Conservation (phyloP, 768 basidiomycete species). For the Dendrothele bispora region DNA sequence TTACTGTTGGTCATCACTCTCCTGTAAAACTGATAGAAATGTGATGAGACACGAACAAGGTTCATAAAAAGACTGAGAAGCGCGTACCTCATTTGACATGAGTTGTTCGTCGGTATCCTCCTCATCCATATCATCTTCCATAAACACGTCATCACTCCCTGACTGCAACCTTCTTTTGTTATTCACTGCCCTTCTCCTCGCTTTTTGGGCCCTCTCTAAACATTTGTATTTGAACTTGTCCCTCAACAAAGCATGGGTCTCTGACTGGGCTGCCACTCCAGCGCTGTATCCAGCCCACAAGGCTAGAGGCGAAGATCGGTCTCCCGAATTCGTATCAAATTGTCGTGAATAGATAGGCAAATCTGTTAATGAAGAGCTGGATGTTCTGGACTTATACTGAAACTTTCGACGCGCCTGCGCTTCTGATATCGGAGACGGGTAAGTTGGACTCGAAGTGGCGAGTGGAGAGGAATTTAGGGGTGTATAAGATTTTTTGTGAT, state of each 20-base stretch:
- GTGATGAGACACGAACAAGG: no score
- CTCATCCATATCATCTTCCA: constrained; percentile 50
- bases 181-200: constrained; percentile 47
- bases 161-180: constrained; percentile 31
- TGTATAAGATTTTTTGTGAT: constrained; percentile 22
- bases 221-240: constrained; percentile 64
- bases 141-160: constrained; percentile 52
- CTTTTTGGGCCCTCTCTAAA: constrained; percentile 58
- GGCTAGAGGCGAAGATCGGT: constrained; percentile 9
- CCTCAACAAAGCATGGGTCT: constrained; percentile 54
- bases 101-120: constrained; percentile 59
- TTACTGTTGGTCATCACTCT: no score
- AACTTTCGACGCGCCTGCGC: constrained; percentile 50
- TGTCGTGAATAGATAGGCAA: constrained; percentile 17
- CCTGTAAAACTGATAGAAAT: no score
- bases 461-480: constrained; percentile 55
- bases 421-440: constrained; percentile 44
- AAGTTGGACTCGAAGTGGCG: constrained; percentile 38
- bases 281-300: constrained; percentile 14
- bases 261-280: constrained; percentile 38
- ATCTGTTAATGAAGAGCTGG: constrained; percentile 27
- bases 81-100: constrained; percentile 62
- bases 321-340: constrained; percentile 1
- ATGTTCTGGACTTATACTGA: constrained; percentile 49
- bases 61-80: constrained; percentile 4